Conservation (phyloP, 2,329 filamentous ascomycete genomes). For the Sordariomycetes sp. region DNA sequence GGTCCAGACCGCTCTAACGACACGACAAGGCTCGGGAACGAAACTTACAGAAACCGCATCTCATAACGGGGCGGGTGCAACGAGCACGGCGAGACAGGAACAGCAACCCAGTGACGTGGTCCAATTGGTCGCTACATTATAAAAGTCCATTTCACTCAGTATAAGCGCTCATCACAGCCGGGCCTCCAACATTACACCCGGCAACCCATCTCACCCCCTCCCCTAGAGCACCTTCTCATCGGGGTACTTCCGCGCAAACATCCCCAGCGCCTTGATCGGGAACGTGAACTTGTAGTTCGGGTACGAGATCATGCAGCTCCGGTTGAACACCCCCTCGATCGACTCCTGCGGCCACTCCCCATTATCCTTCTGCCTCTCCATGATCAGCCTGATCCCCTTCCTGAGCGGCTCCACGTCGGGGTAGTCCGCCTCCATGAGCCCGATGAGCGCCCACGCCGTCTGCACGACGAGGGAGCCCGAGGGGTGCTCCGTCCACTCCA, state of each 20-base stretch:
- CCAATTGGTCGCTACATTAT: too few relatives aligned
- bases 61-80: too few relatives aligned
- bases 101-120: too few relatives aligned
- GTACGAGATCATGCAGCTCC: conserved; percentile 98
- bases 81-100: too few relatives aligned
- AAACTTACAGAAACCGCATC: too few relatives aligned
- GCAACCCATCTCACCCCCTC: conserved; percentile 11
- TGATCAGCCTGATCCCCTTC: conserved; percentile 68
- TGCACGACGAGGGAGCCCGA: conserved; percentile 81
- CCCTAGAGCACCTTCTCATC: conserved; percentile 48
- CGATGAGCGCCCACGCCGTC: conserved; percentile 84
- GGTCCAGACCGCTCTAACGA: too few relatives aligned
- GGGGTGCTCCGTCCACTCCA: conserved; percentile 63
- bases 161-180: background rate
- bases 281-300: conserved; percentile 99
- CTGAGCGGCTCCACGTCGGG: conserved; percentile 63
- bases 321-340: conserved; percentile 98
- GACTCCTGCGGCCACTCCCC: conserved; percentile 93
- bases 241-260: conserved; percentile 69
- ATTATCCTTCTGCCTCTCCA: conserved; percentile 74
- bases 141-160: background rate
- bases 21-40: too few relatives aligned
- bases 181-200: background rate
- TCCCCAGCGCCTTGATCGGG: conserved; percentile 83
- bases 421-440: conserved; percentile 71